Base-by-base conservation (phyloP, 73 alveolate genomes). In the Paraurostyla sp. region DNA sequence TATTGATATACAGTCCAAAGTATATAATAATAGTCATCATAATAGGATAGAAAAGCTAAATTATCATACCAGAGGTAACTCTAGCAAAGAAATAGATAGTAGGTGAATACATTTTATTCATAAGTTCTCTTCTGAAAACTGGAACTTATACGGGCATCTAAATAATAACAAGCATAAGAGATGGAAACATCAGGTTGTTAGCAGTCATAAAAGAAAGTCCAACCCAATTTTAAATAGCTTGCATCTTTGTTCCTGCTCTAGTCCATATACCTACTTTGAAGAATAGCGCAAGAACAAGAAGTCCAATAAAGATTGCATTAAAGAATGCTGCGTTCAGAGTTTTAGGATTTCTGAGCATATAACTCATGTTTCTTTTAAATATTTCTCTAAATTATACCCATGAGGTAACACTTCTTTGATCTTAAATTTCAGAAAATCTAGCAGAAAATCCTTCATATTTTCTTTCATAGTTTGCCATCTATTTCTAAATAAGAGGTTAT, bases 91-190 rank as follows among this genome's bases (percentile, higher is more conserved):
- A 85, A 69, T 85, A 85, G 33, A 81, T 38, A 45, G 48, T 60
- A n/a, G 85, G 83, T 11, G 80, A 29, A 48, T 85, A 85, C 83
- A 85, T 42, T 38, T 85, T 65, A 30, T 48, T 42, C 80, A 45
- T 69, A 18, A 60, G 81, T 58, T 85, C 92, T 69, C 92, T 85
- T 20, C 42, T 65, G 32, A 85, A 68, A 0, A 85, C 92, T 18
- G 92, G 92, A 30, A 85, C 80, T 43, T 68, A 29, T 50, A 85
- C n/a, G 35, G 92, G 92, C 71, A 85, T 85, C 41, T 85, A 54
- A 7, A 60, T 50, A 16, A 85, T 63, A 13, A 85, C 92, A 15
- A 43, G 32, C 46, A 49, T 48, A 22, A 48, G 0, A 65, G 92
- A n/a, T 27, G 92, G 87, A 48, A 85, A 59, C 62, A 69, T 45